Conservation (phyloP, 2,329 filamentous ascomycete species). For the Alternaria conjuncta region DNA sequence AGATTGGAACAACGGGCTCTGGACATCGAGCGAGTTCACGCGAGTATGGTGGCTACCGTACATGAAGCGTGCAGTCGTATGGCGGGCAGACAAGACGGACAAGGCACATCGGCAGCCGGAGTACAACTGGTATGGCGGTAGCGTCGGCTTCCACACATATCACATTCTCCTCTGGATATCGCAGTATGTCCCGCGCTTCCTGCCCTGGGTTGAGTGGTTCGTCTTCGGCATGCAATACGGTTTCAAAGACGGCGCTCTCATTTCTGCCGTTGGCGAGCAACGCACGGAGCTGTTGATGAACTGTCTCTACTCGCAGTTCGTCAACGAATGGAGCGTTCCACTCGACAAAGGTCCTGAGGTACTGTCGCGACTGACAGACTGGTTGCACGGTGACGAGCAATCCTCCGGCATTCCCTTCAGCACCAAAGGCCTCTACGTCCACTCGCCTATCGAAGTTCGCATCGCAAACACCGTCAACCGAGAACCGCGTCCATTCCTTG, state of each 20-base stretch:
- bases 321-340: constrained; percentile 97
- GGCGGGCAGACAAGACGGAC: constrained; percentile 82
- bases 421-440: constrained; percentile 80
- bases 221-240: constrained; percentile 98
- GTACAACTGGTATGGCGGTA: constrained; percentile 79
- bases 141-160: constrained; percentile 86
- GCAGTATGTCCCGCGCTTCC: constrained; percentile 76
- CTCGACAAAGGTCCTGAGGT: constrained; percentile 86
- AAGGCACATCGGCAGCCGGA: constrained; percentile 66
- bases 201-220: constrained; percentile 94
- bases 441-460: constrained; percentile 91
- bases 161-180: constrained; percentile 86
- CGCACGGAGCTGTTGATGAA: constrained; percentile 89
- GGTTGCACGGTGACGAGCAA: constrained; percentile 79
- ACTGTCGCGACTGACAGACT: constrained; percentile 79
- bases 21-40: constrained; percentile 86
- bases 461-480: constrained; percentile 71
- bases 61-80: constrained; percentile 83
- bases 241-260: constrained; percentile 73
- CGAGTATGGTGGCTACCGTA: constrained; percentile 99
- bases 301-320: constrained; percentile 96
- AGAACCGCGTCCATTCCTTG: constrained; percentile 68
- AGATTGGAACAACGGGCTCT: constrained; percentile 75
- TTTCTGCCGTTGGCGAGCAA: constrained; percentile 79
- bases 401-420: constrained; percentile 77